Evolutionary conservation across 2,329 filamentous ascomycete species (phyloP).

Genomic region (Ceratocystis lukuohia): DNA sequence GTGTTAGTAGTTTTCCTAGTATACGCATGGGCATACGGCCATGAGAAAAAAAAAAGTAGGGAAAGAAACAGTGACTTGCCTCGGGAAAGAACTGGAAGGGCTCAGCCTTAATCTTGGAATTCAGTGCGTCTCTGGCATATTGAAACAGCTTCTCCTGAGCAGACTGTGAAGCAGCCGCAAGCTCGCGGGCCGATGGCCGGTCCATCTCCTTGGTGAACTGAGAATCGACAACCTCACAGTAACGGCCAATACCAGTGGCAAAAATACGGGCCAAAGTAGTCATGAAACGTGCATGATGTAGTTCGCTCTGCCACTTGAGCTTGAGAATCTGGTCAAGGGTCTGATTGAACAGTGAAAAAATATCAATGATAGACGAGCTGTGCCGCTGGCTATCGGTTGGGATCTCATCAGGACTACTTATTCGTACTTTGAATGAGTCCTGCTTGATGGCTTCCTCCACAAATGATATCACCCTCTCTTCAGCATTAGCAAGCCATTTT

Average conservation of each 20-base stretch:
- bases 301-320: conserved; percentile 82
- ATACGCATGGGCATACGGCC: not conserved
- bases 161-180: conserved; percentile 61
- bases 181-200: conserved; percentile 72
- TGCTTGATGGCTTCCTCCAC: conserved; percentile 85
- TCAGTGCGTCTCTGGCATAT: conserved; percentile 86
- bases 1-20: conserved; percentile 24
- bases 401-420: conserved; percentile 46
- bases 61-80: conserved; percentile 38
- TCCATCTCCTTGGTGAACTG: conserved; percentile 89
- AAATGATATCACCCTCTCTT: conserved; percentile 65
- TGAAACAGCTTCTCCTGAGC: conserved; percentile 88
- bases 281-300: conserved; percentile 95
- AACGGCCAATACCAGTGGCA: conserved; percentile 66
- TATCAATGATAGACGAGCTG: conserved; percentile 83
- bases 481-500: conserved; percentile 79
- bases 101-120: conserved; percentile 80
- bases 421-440: conserved; percentile 68
- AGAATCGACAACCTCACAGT: conserved; percentile 82
- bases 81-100: conserved; percentile 94
- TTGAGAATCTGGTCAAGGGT: conserved; percentile 75
- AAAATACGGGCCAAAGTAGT: conserved; percentile 79
- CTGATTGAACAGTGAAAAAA: conserved; percentile 89
- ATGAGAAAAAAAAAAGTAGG: not conserved
- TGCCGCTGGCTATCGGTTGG: conserved; percentile 72